Evolutionary conservation across 495 filamentous ascomycete genomes (phyloP).

Genomic region (Podospora bellae-mahoneyi): DNA sequence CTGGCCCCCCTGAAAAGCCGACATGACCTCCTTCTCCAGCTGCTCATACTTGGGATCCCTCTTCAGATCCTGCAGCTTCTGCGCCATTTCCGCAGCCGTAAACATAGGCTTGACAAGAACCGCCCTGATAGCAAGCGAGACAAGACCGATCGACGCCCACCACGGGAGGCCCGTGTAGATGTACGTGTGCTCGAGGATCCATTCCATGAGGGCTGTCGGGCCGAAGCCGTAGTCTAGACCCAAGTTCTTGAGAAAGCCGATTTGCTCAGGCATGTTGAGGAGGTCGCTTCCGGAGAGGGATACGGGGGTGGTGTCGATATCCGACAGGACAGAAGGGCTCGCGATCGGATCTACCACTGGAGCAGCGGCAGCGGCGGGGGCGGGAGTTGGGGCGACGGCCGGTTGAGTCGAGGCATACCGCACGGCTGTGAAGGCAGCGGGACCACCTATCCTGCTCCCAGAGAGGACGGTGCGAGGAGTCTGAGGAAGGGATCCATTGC

Average conservation of each 20-base stretch:
- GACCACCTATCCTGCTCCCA: constrained; percentile 23
- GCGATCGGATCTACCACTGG: background rate
- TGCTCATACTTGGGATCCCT: constrained; percentile 50
- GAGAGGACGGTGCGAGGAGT: constrained; percentile 1
- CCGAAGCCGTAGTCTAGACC: constrained; percentile 87
- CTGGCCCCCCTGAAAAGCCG: constrained; percentile 37
- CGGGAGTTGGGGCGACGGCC: constrained; percentile 6
- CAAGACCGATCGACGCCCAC: constrained; percentile 69
- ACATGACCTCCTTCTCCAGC: constrained; percentile 37
- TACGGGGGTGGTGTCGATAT: constrained; percentile 19
- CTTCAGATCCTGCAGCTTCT: constrained; percentile 52
- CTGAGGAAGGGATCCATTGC: constrained; percentile 1
- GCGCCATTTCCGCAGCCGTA: constrained; percentile 53
- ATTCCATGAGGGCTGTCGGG: constrained; percentile 65
- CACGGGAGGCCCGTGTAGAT: constrained; percentile 69
- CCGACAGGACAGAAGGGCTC: constrained; percentile 15
- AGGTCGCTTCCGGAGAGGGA: constrained; percentile 44
- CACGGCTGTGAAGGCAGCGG: constrained; percentile 16
- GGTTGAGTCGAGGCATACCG: constrained; percentile 38
- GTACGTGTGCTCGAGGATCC: constrained; percentile 75
- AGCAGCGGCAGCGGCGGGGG: constrained; percentile 10
- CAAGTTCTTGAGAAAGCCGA: constrained; percentile 78
- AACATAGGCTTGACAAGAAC: constrained; percentile 62
- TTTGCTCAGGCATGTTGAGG: constrained; percentile 59
- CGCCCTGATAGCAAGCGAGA: constrained; percentile 62